Evolutionary conservation across 2,329 filamentous ascomycete genomes (phyloP).

Genomic region (Fusarium multiceps): DNA sequence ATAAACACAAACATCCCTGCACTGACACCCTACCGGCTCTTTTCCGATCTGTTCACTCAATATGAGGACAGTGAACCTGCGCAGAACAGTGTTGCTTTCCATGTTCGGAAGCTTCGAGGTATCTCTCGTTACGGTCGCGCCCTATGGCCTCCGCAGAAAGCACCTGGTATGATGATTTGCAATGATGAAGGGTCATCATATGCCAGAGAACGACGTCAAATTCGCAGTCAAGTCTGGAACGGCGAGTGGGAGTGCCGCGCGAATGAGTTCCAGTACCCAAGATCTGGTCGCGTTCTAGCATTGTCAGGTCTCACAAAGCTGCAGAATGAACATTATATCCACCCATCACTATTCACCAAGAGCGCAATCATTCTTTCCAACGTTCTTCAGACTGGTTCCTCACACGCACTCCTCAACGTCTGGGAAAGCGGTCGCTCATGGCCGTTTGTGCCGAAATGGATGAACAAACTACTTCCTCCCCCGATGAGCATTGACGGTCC

Average conservation of each 20-base stretch:
- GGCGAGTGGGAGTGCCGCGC: conserved; percentile 45
- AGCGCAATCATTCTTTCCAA: conserved; percentile 52
- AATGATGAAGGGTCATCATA: conserved; percentile 42
- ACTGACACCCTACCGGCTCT: conserved; percentile 48
- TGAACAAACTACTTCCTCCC: conserved; percentile 50
- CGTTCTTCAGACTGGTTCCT: conserved; percentile 47
- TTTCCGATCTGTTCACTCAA: conserved; percentile 48
- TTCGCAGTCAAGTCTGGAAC: conserved; percentile 46
- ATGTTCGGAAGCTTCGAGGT: conserved; percentile 49
- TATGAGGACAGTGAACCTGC: conserved; percentile 48
- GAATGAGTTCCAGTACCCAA: conserved; percentile 47
- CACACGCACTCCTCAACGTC: conserved; percentile 50
- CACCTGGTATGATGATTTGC: conserved; percentile 51
- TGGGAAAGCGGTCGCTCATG: conserved; percentile 52
- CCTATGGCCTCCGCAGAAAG: conserved; percentile 50
- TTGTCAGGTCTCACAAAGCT: conserved; percentile 44
- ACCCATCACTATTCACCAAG: conserved; percentile 48
- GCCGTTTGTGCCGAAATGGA: conserved; percentile 53
- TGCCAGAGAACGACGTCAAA: conserved; percentile 31
- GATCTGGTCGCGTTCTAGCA: conserved; percentile 46
- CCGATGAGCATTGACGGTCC: conserved; percentile 54
- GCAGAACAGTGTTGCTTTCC: conserved; percentile 45
- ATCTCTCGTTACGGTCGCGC: conserved; percentile 49
- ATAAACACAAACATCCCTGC: conserved; percentile 26
- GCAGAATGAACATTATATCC: conserved; percentile 34